phyloP scores from a whole-genome alignment of 768 basidiomycete genomes.

The Mycena galopus region DNA sequence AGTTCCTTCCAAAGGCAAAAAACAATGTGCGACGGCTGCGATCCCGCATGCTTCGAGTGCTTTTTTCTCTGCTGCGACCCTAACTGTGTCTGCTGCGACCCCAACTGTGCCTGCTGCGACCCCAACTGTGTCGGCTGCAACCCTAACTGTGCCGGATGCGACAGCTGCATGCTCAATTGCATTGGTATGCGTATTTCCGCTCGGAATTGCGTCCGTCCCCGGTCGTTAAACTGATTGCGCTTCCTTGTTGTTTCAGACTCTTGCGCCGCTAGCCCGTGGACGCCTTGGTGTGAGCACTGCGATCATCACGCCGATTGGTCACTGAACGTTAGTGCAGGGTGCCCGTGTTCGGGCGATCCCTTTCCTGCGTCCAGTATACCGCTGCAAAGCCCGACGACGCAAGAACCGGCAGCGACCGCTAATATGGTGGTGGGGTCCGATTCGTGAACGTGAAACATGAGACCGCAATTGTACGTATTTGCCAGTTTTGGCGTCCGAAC shows the following conservation, averaged over 20 bases:
- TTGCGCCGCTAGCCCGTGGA: background rate
- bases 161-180: too few species aligned
- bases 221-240: too few species aligned
- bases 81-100: too few species aligned
- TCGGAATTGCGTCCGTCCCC: background rate
- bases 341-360: background rate
- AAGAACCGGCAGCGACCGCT: too few species aligned
- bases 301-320: background rate
- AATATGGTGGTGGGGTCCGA: too few species aligned
- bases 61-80: background rate
- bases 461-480: too few species aligned
- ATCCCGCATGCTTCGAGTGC: background rate
- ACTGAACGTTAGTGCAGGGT: background rate
- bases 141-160: too few species aligned
- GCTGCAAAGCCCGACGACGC: too few species aligned
- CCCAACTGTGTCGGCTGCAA: background rate
- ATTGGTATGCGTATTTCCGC: background rate
- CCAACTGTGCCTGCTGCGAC: too few species aligned
- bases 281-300: background rate
- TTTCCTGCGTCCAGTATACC: background rate
- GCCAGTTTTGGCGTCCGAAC: too few species aligned
- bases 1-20: background rate
- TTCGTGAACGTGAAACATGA: too few species aligned
- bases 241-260: background rate
- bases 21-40: slow-evolving; percentile 4